Percentiles rank a stretch among this genome's conserved stretches.
These are phyloP conservation scores for Leucocoprinus birnbaumii DNA, from an alignment of 768 basidiomycete genomes.

Conservation along the genomic window DNA sequence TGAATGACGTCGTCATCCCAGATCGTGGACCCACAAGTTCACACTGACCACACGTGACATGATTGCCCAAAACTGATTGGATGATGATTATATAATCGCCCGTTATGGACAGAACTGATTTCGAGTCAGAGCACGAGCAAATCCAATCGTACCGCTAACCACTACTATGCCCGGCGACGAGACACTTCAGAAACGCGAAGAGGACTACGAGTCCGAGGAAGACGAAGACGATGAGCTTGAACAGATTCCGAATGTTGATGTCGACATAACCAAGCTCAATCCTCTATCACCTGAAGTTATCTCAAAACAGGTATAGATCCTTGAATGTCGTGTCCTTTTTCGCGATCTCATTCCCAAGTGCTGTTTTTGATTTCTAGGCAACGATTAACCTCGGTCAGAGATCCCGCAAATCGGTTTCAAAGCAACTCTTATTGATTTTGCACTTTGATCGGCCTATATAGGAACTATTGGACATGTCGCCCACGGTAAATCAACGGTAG, in stretches of 20 bases:
- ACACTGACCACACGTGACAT: not conserved
- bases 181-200: conserved; percentile 61
- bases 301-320: conserved; percentile 74
- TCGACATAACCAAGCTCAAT: conserved; percentile 81
- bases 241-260: conserved; percentile 59
- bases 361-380: conserved; percentile 50
- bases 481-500: conserved; percentile 94
- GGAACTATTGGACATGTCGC: conserved; percentile 99
- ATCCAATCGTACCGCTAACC: conserved; percentile 5
- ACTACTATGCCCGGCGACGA: conserved; percentile 66
- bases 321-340: not conserved
- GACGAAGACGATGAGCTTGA: conserved; percentile 59
- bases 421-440: not conserved
- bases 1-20: conserved; percentile 5
- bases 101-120: conserved; percentile 5
- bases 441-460: conserved; percentile 25
- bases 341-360: not conserved
- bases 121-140: conserved; percentile 10
- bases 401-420: conserved; percentile 5
- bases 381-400: conserved; percentile 88
- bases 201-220: conserved; percentile 68
- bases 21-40: not conserved
- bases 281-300: conserved; percentile 89
- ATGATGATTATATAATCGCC: conserved; percentile 11
- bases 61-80: conserved; percentile 5